These are phyloP conservation scores for Sesbania bispinosa DNA, from an alignment of 306 rosid genomes.

Conservation along the genomic window DNA sequence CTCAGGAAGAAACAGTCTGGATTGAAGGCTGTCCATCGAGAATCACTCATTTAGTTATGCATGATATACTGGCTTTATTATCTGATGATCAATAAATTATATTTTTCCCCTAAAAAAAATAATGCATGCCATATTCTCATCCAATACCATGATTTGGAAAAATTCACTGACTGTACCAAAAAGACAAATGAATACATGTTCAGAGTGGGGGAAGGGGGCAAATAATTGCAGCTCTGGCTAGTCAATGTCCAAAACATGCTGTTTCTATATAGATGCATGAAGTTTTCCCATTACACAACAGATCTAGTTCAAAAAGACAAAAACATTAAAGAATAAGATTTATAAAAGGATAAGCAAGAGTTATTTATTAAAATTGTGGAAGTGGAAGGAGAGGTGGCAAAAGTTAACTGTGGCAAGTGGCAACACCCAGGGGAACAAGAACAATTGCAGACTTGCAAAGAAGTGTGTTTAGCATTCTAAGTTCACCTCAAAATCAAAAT, in stretches of 20 bases:
- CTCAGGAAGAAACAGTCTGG: too few species aligned
- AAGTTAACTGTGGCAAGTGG: too few species aligned
- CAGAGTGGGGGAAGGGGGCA: neutral
- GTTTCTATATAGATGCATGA: neutral
- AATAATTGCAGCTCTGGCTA: neutral
- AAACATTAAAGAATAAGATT: neutral
- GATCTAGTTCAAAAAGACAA: neutral
- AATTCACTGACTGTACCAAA: neutral
- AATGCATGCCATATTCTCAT: neutral
- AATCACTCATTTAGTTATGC: too few species aligned
- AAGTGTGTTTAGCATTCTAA: too few species aligned
- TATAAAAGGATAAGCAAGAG: neutral
- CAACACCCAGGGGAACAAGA: neutral
- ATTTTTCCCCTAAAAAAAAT: too few species aligned
- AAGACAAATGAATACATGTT: neutral
- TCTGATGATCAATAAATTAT: too few species aligned
- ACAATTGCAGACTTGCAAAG: neutral
- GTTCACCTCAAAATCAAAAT: too few species aligned
- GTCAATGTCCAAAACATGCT: neutral
- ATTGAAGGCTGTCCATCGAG: too few species aligned
- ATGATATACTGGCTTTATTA: too few species aligned
- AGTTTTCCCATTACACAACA: neutral
- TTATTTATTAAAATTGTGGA: neutral
- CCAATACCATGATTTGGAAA: neutral
- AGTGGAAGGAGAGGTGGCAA: too few species aligned